Evolutionary conservation across 768 basidiomycete genomes (phyloP).

Genomic region (Lentinula sp.): DNA sequence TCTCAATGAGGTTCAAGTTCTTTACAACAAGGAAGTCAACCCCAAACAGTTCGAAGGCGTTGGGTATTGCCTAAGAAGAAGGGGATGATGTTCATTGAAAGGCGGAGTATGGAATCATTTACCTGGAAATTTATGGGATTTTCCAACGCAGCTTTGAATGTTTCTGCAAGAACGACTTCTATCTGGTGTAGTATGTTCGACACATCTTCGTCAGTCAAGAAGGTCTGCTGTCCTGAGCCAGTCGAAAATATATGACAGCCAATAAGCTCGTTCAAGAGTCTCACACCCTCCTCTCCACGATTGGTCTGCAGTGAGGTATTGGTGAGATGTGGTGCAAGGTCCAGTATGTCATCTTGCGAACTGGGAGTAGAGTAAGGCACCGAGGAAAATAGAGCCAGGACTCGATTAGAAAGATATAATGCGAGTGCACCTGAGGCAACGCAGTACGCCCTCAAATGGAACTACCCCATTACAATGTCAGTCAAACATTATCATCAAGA

Average conservation of each 20-base stretch:
- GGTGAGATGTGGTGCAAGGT: constrained; percentile 78
- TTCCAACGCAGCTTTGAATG: constrained; percentile 79
- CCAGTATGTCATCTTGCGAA: constrained; percentile 19
- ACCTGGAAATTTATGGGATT: constrained; percentile 86
- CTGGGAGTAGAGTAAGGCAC: constrained; percentile 56
- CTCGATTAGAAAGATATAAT: constrained; percentile 75
- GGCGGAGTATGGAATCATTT: constrained; percentile 14
- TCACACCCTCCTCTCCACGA: constrained; percentile 63
- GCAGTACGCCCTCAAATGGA: constrained; percentile 90
- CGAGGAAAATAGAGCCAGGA: constrained; percentile 85
- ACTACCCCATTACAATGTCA: constrained; percentile 40
- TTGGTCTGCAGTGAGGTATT: constrained; percentile 84
- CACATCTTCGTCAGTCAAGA: constrained; percentile 27
- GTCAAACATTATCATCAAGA: neutral
- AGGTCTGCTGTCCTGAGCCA: constrained; percentile 5
- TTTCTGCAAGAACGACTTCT: constrained; percentile 62
- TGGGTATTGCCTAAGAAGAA: constrained; percentile 61
- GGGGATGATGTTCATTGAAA: neutral
- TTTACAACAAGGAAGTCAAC: constrained; percentile 83
- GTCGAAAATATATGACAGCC: constrained; percentile 51
- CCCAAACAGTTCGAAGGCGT: constrained; percentile 94
- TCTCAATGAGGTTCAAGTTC: constrained; percentile 11
- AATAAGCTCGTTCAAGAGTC: constrained; percentile 73
- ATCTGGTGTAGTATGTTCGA: constrained; percentile 55
- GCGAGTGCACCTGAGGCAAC: constrained; percentile 71